A percentile compares a stretch with the other conserved stretches of the same genome.
Evolutionary conservation across 768 basidiomycete species (phyloP).

Genomic region (Kwoniella sp.): DNA sequence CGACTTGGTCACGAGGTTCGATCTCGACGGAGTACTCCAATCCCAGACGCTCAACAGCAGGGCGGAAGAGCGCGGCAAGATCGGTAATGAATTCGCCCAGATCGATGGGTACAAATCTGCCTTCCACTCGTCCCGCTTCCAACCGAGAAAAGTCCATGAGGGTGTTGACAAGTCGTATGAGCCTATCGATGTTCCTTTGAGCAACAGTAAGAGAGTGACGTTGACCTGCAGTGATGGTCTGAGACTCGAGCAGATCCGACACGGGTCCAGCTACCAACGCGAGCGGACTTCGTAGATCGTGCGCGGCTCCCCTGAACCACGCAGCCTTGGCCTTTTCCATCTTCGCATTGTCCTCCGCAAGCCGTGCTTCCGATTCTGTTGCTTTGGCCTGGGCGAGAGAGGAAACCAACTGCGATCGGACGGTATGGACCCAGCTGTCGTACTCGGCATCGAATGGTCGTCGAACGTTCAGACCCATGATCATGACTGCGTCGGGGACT

Average conservation of each 20-base stretch:
- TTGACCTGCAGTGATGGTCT: constrained; percentile 24
- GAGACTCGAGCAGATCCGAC: constrained; percentile 41
- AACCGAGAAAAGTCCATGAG: constrained; percentile 59
- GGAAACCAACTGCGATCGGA: constrained; percentile 43
- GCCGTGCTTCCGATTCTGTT: constrained; percentile 32
- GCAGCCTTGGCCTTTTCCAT: constrained; percentile 50
- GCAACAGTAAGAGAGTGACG: constrained; percentile 28
- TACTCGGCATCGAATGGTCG: constrained; percentile 49
- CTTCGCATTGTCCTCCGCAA: constrained; percentile 27
- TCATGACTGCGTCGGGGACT: constrained; percentile 44
- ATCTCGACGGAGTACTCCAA: constrained; percentile 31
- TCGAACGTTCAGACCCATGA: constrained; percentile 51
- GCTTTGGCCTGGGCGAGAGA: constrained; percentile 37
- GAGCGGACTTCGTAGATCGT: constrained; percentile 50
- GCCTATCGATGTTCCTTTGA: constrained; percentile 55
- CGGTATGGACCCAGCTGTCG: constrained; percentile 43
- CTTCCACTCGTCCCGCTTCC: constrained; percentile 54
- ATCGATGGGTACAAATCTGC: constrained; percentile 49
- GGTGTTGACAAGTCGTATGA: constrained; percentile 56
- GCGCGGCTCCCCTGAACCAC: constrained; percentile 52
- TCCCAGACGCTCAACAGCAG: constrained; percentile 54
- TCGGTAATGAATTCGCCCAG: constrained; percentile 53
- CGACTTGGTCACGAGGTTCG: constrained; percentile 28
- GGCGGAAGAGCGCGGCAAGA: constrained; percentile 56
- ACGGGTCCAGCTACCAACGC: constrained; percentile 50